Conservation (phyloP, 2,329 filamentous ascomycete species). For the Nigrospora osmanthi region DNA sequence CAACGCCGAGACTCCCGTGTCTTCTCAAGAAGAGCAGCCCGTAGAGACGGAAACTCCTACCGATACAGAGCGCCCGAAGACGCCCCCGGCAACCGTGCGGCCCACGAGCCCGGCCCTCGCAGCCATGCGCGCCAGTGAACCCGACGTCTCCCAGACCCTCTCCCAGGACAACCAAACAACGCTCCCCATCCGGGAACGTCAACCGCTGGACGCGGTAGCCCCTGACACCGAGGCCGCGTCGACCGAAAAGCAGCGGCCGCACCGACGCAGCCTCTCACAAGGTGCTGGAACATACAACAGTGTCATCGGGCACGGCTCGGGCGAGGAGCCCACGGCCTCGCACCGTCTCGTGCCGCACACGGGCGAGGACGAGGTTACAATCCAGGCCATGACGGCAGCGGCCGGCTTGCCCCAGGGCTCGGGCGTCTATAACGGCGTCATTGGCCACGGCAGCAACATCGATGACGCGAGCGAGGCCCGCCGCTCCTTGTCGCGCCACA, state of each 20-base stretch:
- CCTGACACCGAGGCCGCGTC: constrained; percentile 5
- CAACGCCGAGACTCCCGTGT: not conserved
- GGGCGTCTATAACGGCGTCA: constrained; percentile 11
- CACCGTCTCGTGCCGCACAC: constrained; percentile 1
- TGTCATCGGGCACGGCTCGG: constrained; percentile 12
- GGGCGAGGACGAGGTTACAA: not conserved
- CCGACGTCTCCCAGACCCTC: not conserved
- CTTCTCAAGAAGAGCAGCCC: too few species aligned
- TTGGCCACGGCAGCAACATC: constrained; percentile 15
- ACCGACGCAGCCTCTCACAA: constrained; percentile 18
- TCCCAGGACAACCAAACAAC: too few species aligned
- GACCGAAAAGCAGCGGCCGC: constrained; percentile 11
- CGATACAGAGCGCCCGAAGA: too few species aligned
- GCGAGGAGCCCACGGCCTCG: constrained; percentile 4
- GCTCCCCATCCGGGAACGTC: not conserved
- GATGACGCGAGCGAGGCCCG: not conserved
- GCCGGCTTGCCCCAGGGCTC: not conserved
- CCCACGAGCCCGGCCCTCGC: not conserved
- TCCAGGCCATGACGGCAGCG: not conserved
- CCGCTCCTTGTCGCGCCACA: constrained; percentile 3
- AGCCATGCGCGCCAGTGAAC: too few species aligned
- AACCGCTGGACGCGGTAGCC: not conserved
- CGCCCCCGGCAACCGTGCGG: not conserved
- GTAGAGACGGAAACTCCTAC: too few species aligned
- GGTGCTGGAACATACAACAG: constrained; percentile 17